Evolutionary conservation across 768 basidiomycete genomes (phyloP).

Genomic region (Dentipellis sp.): DNA sequence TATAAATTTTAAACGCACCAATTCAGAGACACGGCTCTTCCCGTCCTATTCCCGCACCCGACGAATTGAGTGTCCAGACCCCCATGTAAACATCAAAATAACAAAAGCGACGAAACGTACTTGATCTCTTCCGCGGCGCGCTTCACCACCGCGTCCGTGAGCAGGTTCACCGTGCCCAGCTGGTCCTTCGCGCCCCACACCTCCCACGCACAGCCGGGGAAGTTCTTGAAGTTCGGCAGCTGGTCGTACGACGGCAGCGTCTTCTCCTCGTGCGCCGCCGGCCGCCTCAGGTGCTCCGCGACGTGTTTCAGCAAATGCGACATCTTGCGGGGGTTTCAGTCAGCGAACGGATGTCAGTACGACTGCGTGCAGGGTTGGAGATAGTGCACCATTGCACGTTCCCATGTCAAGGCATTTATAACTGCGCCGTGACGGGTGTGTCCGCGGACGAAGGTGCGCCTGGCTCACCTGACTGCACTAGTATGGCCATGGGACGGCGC

Average conservation of each 20-base stretch:
- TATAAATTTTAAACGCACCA: slow-evolving; percentile 33
- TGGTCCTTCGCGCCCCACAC: slow-evolving; percentile 61
- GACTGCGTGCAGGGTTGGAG: too few species aligned
- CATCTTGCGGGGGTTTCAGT: too few species aligned
- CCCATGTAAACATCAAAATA: neutral
- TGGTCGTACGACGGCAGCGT: slow-evolving; percentile 39
- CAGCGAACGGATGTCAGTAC: too few species aligned
- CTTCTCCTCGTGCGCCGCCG: slow-evolving; percentile 11
- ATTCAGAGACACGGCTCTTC: slow-evolving; percentile 49
- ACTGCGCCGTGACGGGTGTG: too few species aligned
- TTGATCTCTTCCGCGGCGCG: slow-evolving; percentile 50
- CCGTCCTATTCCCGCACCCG: slow-evolving; percentile 26
- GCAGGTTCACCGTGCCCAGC: slow-evolving; percentile 56
- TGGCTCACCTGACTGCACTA: too few species aligned
- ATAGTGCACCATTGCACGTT: too few species aligned
- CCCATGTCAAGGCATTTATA: too few species aligned
- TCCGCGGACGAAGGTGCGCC: too few species aligned
- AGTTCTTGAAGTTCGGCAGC: slow-evolving; percentile 31
- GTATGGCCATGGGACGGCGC: too few species aligned
- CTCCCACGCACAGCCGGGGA: slow-evolving; percentile 56
- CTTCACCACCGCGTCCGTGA: slow-evolving; percentile 56
- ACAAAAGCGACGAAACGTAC: slow-evolving; percentile 25
- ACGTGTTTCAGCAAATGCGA: neutral
- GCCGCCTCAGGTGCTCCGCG: neutral
- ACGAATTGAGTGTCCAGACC: too few species aligned